Base-by-base conservation (phyloP, 805 yeast genomes). In the Wickerhamiella sorbophila region DNA sequence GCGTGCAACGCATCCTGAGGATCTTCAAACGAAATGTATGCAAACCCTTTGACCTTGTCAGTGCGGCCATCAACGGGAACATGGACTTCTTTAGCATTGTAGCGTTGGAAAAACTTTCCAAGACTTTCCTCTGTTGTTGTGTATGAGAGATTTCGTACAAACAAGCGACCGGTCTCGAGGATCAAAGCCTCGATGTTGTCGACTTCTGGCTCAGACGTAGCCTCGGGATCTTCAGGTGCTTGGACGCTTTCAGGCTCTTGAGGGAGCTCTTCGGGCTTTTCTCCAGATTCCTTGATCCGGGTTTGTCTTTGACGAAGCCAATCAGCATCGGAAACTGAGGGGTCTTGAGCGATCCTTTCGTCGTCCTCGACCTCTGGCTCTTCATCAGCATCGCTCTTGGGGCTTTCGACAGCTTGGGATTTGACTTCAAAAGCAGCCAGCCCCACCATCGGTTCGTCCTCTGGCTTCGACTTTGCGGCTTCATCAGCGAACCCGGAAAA, bases 21-120 rank as follows among this genome's bases (percentile, higher is more conserved):
- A 47, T 73, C 66, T n/a, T 59, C 63, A 55, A 80, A 91, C 56
- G 78, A 75, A 10, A 86, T 69, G 54, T 87, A 87, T 0, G 91
- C 95, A 59, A 85, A 84, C 0, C 98, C 98, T 61, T 91, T 91
- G 1, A 95, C 79, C 52, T 76, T 73, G 9, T 94, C 93, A 0
- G 93, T 83, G 62, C 91, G 74, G 3, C 93, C 79, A 56, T 88
- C 97, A 31, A 86, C 60, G 1, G 98, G 95, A 52, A 91, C 67
- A 60, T 91, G 98, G 1, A 85, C 94, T 62, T 91, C 97, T 49
- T 77, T 83, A 4, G 64, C 63, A 8, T 98, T 98, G 57, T 63
- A 91, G 3, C 65, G 57, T 4, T 67, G 48, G 53, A 91, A 87
- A 19, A 86, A 64, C 2, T 68, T 63, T 26, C 64, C 61, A 57